Evolutionary conservation across 257 asterid species (phyloP).

Genomic region (Gynochthodes officinalis): DNA sequence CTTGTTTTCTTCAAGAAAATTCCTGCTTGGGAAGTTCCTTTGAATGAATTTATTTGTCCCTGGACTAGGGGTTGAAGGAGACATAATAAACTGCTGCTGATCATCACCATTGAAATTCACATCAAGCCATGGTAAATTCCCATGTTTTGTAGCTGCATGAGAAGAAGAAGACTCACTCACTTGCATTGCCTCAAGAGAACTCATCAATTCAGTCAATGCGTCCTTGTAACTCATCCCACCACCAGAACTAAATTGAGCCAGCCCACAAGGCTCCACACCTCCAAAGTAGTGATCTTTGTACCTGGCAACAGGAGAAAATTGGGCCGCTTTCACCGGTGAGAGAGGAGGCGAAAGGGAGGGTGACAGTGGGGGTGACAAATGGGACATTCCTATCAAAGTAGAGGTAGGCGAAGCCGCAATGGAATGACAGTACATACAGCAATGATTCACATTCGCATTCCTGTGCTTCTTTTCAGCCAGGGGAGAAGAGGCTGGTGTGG

Average conservation of each 20-base stretch:
- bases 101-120: constrained; percentile 44
- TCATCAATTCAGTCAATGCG: constrained; percentile 58
- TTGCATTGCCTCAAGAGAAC: constrained; percentile 60
- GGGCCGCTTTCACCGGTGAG: constrained; percentile 43
- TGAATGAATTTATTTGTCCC: constrained; percentile 23
- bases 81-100: constrained; percentile 56
- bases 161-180: constrained; percentile 17
- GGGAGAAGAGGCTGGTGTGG: constrained; percentile 19
- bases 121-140: constrained; percentile 43
- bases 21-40: constrained; percentile 39
- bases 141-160: background rate
- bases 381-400: constrained; percentile 52
- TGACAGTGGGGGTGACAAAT: constrained; percentile 40
- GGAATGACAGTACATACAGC: constrained; percentile 64
- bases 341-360: constrained; percentile 60
- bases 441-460: constrained; percentile 28
- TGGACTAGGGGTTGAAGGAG: constrained; percentile 56
- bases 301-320: constrained; percentile 19
- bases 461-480: constrained; percentile 26
- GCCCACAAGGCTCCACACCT: constrained; percentile 20
- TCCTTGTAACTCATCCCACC: constrained; percentile 40
- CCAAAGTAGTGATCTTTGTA: constrained; percentile 25
- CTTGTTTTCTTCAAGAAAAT: constrained; percentile 41
- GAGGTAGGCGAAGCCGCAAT: constrained; percentile 63
- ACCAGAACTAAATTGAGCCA: constrained; percentile 18